Base-by-base conservation (phyloP, 192 early-diverging fungal genomes). In the Coemansia sp. region DNA sequence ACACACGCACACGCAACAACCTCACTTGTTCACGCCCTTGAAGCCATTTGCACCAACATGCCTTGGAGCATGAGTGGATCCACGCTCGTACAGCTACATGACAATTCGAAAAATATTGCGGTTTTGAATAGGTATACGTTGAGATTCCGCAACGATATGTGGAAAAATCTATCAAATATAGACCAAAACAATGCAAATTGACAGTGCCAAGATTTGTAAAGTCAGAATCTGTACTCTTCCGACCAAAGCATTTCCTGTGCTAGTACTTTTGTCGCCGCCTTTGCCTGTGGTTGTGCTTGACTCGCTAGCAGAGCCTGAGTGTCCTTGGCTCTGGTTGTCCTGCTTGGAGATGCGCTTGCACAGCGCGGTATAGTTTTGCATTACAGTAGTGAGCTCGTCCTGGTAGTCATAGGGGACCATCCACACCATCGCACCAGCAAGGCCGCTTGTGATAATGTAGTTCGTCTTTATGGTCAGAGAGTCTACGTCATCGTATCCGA, bases 381-480 rank as follows among this genome's bases (percentile, higher is more conserved):
- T 30, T 19, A 90, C 61, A 27, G 70, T 47, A 9, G 57, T 48
- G 17, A 90, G 64, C 64, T 88, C 88, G 52, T 71, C 72, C 29
- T 82, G 78, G 47, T 59, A 79, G 48, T 90, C 88, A 63, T 88
- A 83, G 58, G 84, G 79, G 33, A 88, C 68, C 57, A 84, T 87
- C 87, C 89, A 91, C 17, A 89, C 72, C 87, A 89, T 88, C 17
- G 84, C 74, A n/a, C 89, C 89, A 19, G 62, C 87, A 22, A 92
- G 67, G 5, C 77, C 77, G 6, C 34, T 59, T 33, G 33, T 63
- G 36, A 86, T 79, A 8, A 80, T 66, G 50, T 80, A 70, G 55
- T 84, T 66, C 0, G 84, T 77, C 67, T 90, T 90, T 36, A 83
- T 62, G n/a, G 65, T 61, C 30, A 92, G 59, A 15, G 88, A 88